Conservation (phyloP, 768 basidiomycete genomes). For the Lactarius evosmus region DNA sequence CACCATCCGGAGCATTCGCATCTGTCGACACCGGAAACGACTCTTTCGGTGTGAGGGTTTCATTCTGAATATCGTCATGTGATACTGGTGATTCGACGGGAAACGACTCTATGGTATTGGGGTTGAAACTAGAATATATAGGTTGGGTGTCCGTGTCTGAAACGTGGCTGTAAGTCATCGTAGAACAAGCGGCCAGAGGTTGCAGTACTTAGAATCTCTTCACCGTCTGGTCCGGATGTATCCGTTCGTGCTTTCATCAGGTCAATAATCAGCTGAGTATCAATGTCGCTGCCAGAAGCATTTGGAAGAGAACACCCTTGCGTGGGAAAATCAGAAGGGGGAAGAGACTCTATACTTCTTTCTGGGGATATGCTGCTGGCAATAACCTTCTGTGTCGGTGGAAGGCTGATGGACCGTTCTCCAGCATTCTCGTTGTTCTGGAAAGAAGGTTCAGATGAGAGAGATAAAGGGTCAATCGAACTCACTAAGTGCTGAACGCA, state of each 20-base stretch:
- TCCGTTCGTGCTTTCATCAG: slow-evolving; percentile 29
- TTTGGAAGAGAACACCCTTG: slow-evolving; percentile 10
- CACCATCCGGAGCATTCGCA: slow-evolving; percentile 38
- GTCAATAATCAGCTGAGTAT: slow-evolving; percentile 42
- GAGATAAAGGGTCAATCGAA: background rate
- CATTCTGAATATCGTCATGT: slow-evolving; percentile 1
- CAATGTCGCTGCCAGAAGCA: slow-evolving; percentile 31
- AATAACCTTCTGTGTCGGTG: slow-evolving; percentile 27
- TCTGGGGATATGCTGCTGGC: background rate
- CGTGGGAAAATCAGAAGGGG: slow-evolving; percentile 26
- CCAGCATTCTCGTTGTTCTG: slow-evolving; percentile 11
- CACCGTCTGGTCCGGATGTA: slow-evolving; percentile 33
- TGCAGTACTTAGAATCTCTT: slow-evolving; percentile 48
- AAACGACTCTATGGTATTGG: slow-evolving; percentile 42
- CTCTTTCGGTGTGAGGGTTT: slow-evolving; percentile 17
- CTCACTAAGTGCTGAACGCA: slow-evolving; percentile 23
- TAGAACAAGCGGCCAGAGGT: slow-evolving; percentile 1
- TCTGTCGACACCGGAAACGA: slow-evolving; percentile 18
- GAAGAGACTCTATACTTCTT: slow-evolving; percentile 17
- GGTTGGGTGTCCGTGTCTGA: slow-evolving; percentile 38
- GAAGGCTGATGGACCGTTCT: slow-evolving; percentile 24
- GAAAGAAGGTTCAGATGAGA: background rate
- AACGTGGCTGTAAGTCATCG: background rate
- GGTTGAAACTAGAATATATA: slow-evolving; percentile 5
- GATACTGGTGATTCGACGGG: slow-evolving; percentile 21